phyloP scores from a whole-genome alignment of 352 stramenopile genomes.

The Pythium brachiatum region DNA sequence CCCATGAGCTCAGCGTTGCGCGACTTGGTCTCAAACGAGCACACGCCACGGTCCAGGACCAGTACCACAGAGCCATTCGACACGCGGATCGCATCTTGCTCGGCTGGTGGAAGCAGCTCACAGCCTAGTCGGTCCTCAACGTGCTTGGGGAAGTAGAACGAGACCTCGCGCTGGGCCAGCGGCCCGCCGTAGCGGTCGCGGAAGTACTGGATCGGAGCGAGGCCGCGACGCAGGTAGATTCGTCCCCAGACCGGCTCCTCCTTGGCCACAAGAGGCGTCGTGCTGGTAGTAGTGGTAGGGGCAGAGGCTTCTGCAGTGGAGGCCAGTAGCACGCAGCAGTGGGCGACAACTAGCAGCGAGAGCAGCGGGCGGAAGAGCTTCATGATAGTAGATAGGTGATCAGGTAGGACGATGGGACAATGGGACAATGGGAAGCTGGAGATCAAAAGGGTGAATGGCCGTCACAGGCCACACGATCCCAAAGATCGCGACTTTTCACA shows the following conservation, averaged over 20 bases:
- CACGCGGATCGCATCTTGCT: slow-evolving; percentile 28
- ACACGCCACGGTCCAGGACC: slow-evolving; percentile 58
- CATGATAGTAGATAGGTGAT: too few relatives aligned
- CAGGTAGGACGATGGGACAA: too few relatives aligned
- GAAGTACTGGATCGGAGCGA: slow-evolving; percentile 76
- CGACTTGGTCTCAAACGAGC: slow-evolving; percentile 64
- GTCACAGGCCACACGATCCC: too few relatives aligned
- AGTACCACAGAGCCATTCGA: slow-evolving; percentile 41
- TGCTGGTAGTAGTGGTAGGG: background rate
- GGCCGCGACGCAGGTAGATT: slow-evolving; percentile 61
- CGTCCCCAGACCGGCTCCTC: slow-evolving; percentile 51
- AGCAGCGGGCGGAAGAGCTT: slow-evolving; percentile 1
- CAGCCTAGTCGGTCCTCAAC: slow-evolving; percentile 43
- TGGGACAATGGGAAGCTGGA: background rate
- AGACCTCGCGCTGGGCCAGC: slow-evolving; percentile 39
- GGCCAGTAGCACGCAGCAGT: background rate
- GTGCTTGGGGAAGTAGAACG: slow-evolving; percentile 44
- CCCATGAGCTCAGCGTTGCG: slow-evolving; percentile 45
- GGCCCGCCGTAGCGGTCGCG: slow-evolving; percentile 47
- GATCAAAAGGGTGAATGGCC: background rate
- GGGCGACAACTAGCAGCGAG: background rate
- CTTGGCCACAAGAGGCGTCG: background rate
- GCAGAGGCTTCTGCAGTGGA: background rate
- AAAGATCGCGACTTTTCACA: slow-evolving; percentile 13
- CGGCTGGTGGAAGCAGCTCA: slow-evolving; percentile 28